Evolutionary conservation across 768 basidiomycete genomes (phyloP).

Genomic region (Punctularia strigosozonata): DNA sequence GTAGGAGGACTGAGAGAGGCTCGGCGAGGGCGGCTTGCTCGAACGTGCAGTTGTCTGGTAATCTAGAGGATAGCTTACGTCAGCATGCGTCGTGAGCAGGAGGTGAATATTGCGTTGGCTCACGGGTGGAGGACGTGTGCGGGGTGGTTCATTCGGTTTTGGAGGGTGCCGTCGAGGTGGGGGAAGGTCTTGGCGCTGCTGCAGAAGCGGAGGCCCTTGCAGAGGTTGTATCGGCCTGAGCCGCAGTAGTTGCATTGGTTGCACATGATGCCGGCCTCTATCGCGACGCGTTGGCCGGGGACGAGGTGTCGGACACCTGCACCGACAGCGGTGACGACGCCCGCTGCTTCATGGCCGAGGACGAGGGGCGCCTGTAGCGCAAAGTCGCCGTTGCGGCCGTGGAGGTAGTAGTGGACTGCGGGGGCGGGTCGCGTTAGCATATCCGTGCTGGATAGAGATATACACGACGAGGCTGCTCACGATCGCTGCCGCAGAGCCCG

Average conservation of each 20-base stretch:
- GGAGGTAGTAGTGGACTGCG: constrained; percentile 81
- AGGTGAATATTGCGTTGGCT: constrained; percentile 16
- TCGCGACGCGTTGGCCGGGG: constrained; percentile 81
- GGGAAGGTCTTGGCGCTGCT: constrained; percentile 86
- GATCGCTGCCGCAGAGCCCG: constrained; percentile 83
- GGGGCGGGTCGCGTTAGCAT: constrained; percentile 1
- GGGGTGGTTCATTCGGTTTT: constrained; percentile 82
- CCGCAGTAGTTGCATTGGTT: constrained; percentile 57
- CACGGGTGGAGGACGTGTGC: constrained; percentile 79
- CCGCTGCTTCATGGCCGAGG: constrained; percentile 91
- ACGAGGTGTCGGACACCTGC: constrained; percentile 50
- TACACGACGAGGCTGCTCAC: constrained; percentile 27
- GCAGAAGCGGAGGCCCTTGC: constrained; percentile 82
- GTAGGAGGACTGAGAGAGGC: constrained; percentile 84
- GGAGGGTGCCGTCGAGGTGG: constrained; percentile 87
- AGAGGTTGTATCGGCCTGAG: constrained; percentile 85
- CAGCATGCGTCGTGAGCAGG: constrained; percentile 2
- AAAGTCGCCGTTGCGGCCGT: constrained; percentile 90
- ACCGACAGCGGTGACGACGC: constrained; percentile 75
- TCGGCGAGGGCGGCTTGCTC: constrained; percentile 86
- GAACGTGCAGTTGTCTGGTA: constrained; percentile 66
- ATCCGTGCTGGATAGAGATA: constrained; percentile 4
- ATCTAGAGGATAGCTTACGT: constrained; percentile 26
- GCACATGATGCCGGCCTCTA: constrained; percentile 90
- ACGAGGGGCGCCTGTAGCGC: constrained; percentile 76